phyloP scores from a whole-genome alignment of 148 eudicot genomes.

The Rhododendron mucronatum region DNA sequence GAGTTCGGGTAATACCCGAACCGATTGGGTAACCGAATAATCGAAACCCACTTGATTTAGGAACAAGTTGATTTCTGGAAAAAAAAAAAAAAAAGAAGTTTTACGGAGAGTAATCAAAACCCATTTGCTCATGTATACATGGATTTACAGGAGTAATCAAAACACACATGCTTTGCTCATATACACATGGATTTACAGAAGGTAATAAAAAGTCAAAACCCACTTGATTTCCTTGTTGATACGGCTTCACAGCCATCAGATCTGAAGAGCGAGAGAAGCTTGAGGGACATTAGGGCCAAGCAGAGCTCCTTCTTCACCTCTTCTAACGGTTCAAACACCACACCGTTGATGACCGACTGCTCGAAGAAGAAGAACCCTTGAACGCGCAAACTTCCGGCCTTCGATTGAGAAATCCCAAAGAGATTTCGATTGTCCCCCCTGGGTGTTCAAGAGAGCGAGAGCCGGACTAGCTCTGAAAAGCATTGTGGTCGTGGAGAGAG shows the following conservation, averaged over 20 bases:
- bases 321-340: conserved; percentile 79
- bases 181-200: neutral
- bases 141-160: no score
- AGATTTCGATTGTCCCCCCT: conserved; percentile 16
- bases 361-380: conserved; percentile 18
- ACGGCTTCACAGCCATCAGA: conserved; percentile 61
- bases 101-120: no score
- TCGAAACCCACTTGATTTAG: no score
- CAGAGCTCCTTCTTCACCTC: conserved; percentile 84
- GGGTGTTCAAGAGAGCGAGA: conserved; percentile 23
- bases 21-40: no score
- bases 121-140: no score
- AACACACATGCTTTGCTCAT: neutral
- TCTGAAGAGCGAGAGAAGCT: conserved; percentile 79
- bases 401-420: conserved; percentile 25
- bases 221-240: conserved; percentile 48
- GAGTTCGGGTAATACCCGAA: no score
- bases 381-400: conserved; percentile 22
- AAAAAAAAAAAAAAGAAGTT: no score
- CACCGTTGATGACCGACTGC: conserved; percentile 49
- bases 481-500: conserved; percentile 20
- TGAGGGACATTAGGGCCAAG: conserved; percentile 38
- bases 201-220: neutral
- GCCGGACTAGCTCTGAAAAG: conserved; percentile 46
- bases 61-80: no score